Base-by-base conservation (phyloP, 495 filamentous ascomycete genomes). In the Amorphotheca resinae region DNA sequence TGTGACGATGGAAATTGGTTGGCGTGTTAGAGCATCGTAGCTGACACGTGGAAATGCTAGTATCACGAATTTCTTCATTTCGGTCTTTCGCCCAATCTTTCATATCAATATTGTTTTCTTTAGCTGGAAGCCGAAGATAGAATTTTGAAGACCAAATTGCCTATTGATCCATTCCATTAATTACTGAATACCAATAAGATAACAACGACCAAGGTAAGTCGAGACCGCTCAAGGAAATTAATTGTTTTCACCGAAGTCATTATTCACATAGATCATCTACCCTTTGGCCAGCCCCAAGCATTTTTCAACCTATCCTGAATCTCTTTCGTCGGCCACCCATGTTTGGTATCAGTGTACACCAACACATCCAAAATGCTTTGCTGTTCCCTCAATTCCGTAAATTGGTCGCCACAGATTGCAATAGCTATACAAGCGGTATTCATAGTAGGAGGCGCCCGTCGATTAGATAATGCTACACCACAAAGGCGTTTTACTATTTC, bases 251-350 rank as follows among this genome's bases (percentile, higher is more conserved):
- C 25, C 5, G 11, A 11, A 5, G 11, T 28, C 5, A 28, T 5
- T 28, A 28, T n/a, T n/a, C n/a, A n/a, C n/a, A n/a, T n/a, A n/a
- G n/a, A n/a, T n/a, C n/a, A n/a, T n/a, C n/a, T n/a, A n/a, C 33
- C 14, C 33, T 8, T 14, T 6, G 26, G 26, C 15, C 26, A 42
- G 5, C 16, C 33, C 49, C 49, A 51, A 7, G 20, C 11, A n/a
- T 34, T 16, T 22, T 41, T 40, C 18, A 44, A 16, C 2, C 25
- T 12, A 5, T 31, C 17, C 22, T 48, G 44, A n/a, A 40, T 42
- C 21, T 41, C 35, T 30, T 17, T 38, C n/a, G 54, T 57, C 1
- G 59, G 50, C 54, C 57, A 59, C 2, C 50, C 59, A 48, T 56
- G 40, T 12, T 47, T 20, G 25, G 38, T 32, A 39, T 59, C 59